These are phyloP conservation scores for Pseudozyma thailandica DNA, from an alignment of 1,284 basidiomycete genomes.

Conservation along the genomic window DNA sequence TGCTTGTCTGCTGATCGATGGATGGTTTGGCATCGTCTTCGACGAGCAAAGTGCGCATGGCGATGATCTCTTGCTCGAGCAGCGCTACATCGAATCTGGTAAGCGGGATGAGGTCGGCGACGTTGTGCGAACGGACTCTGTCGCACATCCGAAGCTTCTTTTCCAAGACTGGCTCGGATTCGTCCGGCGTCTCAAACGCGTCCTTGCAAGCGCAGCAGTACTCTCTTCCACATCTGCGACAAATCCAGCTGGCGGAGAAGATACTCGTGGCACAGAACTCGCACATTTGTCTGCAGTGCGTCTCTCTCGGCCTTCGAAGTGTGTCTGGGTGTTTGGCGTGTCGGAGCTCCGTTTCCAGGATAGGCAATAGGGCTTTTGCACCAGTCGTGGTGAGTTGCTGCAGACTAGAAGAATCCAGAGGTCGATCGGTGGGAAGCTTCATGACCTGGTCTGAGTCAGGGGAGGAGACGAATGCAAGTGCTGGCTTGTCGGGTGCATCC, in stretches of 20 bases:
- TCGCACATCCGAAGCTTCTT: slow-evolving; percentile 43
- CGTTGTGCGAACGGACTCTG: slow-evolving; percentile 38
- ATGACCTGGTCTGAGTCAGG: slow-evolving; percentile 30
- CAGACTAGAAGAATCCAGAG: slow-evolving; percentile 12
- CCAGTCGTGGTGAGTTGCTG: slow-evolving; percentile 14
- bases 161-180: slow-evolving; percentile 8
- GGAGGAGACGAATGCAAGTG: slow-evolving; percentile 22
- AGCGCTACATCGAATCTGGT: slow-evolving; percentile 75
- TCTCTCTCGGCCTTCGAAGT: slow-evolving; percentile 40
- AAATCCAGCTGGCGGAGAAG: slow-evolving; percentile 89
- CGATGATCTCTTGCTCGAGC: slow-evolving; percentile 77
- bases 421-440: slow-evolving; percentile 17
- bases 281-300: slow-evolving; percentile 50
- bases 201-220: slow-evolving; percentile 84
- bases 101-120: slow-evolving; percentile 78
- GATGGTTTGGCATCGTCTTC: neutral
- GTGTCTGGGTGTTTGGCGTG: slow-evolving; percentile 26
- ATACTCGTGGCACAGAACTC: slow-evolving; percentile 93
- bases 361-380: slow-evolving; percentile 28
- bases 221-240: slow-evolving; percentile 86
- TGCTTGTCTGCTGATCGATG: neutral
- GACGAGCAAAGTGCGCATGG: slow-evolving; percentile 69
- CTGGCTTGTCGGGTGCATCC: neutral
- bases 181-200: slow-evolving; percentile 71
- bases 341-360: slow-evolving; percentile 31